Evolutionary conservation across 1,284 basidiomycete genomes (phyloP).

Genomic region (Cutaneotrichosporon daszewskae): DNA sequence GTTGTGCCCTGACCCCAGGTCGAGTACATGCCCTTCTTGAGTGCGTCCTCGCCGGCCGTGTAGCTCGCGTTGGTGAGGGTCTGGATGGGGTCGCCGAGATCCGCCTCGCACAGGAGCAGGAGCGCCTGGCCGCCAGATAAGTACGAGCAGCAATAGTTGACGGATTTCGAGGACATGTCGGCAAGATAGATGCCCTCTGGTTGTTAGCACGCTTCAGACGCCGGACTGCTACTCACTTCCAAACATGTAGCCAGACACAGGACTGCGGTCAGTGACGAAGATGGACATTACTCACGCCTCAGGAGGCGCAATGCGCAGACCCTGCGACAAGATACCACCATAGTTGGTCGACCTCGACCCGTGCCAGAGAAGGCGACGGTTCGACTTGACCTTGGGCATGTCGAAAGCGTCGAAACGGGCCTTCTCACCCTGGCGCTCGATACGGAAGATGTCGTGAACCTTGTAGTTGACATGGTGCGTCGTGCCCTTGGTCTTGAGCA

Average conservation of each 20-base stretch:
- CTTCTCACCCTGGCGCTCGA: conserved; percentile 54
- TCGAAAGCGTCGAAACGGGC: conserved; percentile 55
- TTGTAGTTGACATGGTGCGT: conserved; percentile 47
- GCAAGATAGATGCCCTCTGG: conserved; percentile 58
- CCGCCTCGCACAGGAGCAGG: conserved; percentile 20
- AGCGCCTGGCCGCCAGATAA: conserved; percentile 12
- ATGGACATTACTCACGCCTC: too few species aligned
- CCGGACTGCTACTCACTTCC: conserved; percentile 1
- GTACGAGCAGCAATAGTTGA: conserved; percentile 56
- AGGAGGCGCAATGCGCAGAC: conserved; percentile 62
- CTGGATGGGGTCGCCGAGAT: conserved; percentile 18
- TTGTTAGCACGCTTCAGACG: background rate
- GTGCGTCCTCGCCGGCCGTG: conserved; percentile 12
- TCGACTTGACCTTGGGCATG: conserved; percentile 49
- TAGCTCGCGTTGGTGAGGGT: conserved; percentile 12
- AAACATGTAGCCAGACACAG: conserved; percentile 56
- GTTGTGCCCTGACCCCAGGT: conserved; percentile 17
- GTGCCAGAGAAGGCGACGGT: conserved; percentile 61
- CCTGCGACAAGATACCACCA: conserved; percentile 59
- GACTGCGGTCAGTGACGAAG: too few species aligned
- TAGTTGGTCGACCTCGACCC: conserved; percentile 47
- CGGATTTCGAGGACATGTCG: conserved; percentile 65
- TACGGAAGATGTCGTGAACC: conserved; percentile 55
- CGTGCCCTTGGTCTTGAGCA: conserved; percentile 55
- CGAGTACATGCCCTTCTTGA: conserved; percentile 9